Evolutionary conservation across 2,329 filamentous ascomycete species (phyloP).

Genomic region (Gremmenia infestans): DNA sequence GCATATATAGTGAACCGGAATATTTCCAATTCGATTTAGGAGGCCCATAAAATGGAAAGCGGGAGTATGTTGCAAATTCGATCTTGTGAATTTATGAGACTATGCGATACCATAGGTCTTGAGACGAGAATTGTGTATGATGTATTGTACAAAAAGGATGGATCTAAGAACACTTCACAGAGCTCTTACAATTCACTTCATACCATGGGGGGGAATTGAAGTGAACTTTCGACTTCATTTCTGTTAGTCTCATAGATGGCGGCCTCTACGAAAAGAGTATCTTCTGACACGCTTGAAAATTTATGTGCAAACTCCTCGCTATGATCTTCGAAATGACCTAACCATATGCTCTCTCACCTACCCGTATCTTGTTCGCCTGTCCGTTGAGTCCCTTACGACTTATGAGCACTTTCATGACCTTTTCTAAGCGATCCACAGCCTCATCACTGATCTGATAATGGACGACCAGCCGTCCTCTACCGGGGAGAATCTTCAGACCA

Average conservation of each 20-base stretch:
- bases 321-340: not conserved
- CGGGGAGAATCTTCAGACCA: constrained; percentile 51
- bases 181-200: not conserved
- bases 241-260: too few relatives aligned
- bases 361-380: constrained; percentile 10
- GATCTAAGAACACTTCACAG: too few relatives aligned
- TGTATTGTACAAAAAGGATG: too few relatives aligned
- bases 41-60: too few relatives aligned
- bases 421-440: constrained; percentile 45
- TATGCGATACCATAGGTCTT: too few relatives aligned
- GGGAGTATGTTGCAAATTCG: too few relatives aligned
- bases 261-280: too few relatives aligned
- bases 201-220: not conserved
- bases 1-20: too few relatives aligned
- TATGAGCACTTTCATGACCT: constrained; percentile 38
- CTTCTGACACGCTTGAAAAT: not conserved
- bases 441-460: constrained; percentile 67
- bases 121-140: too few relatives aligned
- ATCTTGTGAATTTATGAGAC: too few relatives aligned
- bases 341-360: constrained; percentile 30
- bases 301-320: not conserved
- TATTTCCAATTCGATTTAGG: too few relatives aligned
- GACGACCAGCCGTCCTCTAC: constrained; percentile 57
- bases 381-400: constrained; percentile 13
- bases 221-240: too few relatives aligned